Evolutionary conservation across 208 protist genomes (phyloP), one percentile per base, ranked within the genome.

Genomic region (Wallacemonas collosoma): DNA sequence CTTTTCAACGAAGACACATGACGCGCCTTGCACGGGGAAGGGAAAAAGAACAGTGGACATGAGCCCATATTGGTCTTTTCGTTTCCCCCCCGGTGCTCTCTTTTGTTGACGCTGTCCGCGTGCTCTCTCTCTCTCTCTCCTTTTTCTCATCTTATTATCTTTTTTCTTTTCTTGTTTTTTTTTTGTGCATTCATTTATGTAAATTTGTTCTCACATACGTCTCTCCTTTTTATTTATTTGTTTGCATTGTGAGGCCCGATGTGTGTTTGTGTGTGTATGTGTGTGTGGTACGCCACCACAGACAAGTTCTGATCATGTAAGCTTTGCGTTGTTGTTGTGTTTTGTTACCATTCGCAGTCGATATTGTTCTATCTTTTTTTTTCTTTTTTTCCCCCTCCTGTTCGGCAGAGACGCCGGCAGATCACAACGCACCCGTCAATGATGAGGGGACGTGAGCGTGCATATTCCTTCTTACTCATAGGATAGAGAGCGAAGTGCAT

Each of bases 111-210:
- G 14, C 26, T 35, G 11, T 57, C 45, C 35, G 7, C 17, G 55
- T 65, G 12, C 35, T 54, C 44, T 65, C 56, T 58, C 54, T 71
- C 50, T 68, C 8, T 71, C 36, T 14, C 2, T n/a, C n/a, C n/a
- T n/a, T 41, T 77, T 77, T 64, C 15, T 41, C 50, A 60, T 66
- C n/a, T 65, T 51, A 65, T 50, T 35, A 54, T 14, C 35, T 8
- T 71, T 48, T 14, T 6, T 41, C 72, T 77, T 64, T 38, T 41
- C 50, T 67, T 66, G 17, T 65, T 51, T 64, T 50, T 35, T 57
- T 14, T 14, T 8, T 43, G 17, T 35, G 26, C 45, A 50, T 12
- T 50, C 12, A 12, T 50, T 14, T 14, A 50, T 50, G 45, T 50
- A 50, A 26, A 26, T 26, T 26, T 26, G 26, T 26, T 26, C 26